phyloP scores from a whole-genome alignment of 805 yeast species.

The Lipomyces sp. region DNA sequence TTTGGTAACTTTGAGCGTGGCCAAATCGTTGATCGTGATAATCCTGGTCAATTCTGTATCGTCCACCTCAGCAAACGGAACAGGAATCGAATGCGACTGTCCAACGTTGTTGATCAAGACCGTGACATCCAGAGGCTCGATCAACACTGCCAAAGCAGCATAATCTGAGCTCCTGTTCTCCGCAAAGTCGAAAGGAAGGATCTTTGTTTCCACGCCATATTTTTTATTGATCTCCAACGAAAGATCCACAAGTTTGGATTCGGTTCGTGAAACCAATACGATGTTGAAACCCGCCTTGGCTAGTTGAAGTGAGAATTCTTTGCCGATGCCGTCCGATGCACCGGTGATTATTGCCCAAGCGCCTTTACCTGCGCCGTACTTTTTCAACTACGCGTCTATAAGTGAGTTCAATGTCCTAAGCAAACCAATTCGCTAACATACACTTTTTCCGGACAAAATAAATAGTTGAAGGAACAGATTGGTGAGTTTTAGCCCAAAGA shows the following conservation, averaged over 20 bases:
- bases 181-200: constrained; percentile 79
- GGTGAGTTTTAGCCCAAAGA: constrained; percentile 18
- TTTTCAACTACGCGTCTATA: constrained; percentile 49
- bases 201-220: constrained; percentile 65
- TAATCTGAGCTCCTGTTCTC: constrained; percentile 65
- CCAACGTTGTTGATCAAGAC: constrained; percentile 92
- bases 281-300: constrained; percentile 85
- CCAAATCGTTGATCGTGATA: constrained; percentile 81
- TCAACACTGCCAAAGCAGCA: constrained; percentile 48
- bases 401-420: background rate
- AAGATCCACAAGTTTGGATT: constrained; percentile 69
- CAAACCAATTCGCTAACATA: constrained; percentile 8
- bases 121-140: constrained; percentile 46
- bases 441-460: constrained; percentile 29
- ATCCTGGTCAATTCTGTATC: constrained; percentile 76
- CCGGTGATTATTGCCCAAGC: constrained; percentile 97
- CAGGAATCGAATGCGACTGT: constrained; percentile 92
- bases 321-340: constrained; percentile 97
- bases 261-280: constrained; percentile 82
- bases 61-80: constrained; percentile 82
- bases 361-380: constrained; percentile 76
- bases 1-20: constrained; percentile 83
- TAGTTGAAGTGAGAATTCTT: constrained; percentile 84
- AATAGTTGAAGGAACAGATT: constrained; percentile 24
- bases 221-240: constrained; percentile 62